A percentile compares a stretch with the other conserved stretches of the same genome.
These are phyloP conservation scores for Calocera viscosa DNA, from an alignment of 768 basidiomycete species.

Conservation along the genomic window DNA sequence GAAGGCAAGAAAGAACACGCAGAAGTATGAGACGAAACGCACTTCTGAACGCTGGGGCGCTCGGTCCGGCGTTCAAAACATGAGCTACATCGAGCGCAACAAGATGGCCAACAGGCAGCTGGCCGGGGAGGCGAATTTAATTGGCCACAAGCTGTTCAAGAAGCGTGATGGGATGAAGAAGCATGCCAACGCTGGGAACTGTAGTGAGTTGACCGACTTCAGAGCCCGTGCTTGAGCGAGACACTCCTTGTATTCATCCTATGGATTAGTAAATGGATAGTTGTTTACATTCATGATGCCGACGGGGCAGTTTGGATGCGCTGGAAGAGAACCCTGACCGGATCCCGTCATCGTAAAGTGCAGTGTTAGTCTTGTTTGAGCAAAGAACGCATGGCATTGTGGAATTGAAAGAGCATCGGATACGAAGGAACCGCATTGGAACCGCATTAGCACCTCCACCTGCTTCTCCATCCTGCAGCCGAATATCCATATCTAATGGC, in stretches of 20 bases:
- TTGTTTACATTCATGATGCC: neutral
- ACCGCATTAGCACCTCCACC: no score
- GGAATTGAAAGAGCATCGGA: no score
- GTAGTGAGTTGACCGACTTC: neutral
- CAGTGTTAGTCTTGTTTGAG: no score
- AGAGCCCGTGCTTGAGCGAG: neutral
- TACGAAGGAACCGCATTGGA: no score
- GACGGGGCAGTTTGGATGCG: no score
- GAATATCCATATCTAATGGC: no score
- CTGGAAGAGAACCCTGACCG: no score
- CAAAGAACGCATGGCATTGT: no score
- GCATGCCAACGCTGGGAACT: conserved; percentile 28
- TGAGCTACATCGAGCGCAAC: conserved; percentile 88
- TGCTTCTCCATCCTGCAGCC: no score
- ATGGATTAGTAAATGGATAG: neutral
- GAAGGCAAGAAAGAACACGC: neutral
- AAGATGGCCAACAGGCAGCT: conserved; percentile 67
- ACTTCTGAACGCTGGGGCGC: conserved; percentile 59
- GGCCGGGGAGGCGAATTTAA: conserved; percentile 34
- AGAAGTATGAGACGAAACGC: conserved; percentile 2
- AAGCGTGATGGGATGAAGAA: conserved; percentile 72
- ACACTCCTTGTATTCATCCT: neutral
- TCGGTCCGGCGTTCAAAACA: conserved; percentile 77
- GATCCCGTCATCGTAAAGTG: no score
- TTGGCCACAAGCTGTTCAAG: conserved; percentile 64